Percentiles rank a stretch among this genome's conserved stretches.
phyloP scores from a whole-genome alignment of 306 rosid species.

The Parietaria judaica region DNA sequence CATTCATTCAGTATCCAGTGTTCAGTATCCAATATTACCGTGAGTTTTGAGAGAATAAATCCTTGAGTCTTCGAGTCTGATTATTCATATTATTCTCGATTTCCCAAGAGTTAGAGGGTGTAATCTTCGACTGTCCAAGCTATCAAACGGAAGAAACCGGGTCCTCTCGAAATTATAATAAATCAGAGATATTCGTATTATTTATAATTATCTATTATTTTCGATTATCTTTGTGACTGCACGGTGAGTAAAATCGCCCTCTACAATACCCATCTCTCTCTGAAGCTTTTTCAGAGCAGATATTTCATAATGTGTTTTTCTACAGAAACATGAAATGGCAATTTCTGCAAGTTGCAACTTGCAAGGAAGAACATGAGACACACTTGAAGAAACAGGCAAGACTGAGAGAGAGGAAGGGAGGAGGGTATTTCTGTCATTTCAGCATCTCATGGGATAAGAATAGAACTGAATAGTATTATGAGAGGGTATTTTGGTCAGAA shows the following conservation, averaged over 20 bases:
- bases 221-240: too few relatives aligned
- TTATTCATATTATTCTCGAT: too few relatives aligned
- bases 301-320: background rate
- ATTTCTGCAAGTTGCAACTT: background rate
- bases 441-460: background rate
- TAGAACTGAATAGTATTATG: background rate
- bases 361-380: background rate
- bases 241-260: background rate
- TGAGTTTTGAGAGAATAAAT: too few relatives aligned
- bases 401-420: background rate
- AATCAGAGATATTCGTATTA: too few relatives aligned
- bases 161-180: too few relatives aligned
- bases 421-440: background rate
- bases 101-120: too few relatives aligned
- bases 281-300: background rate
- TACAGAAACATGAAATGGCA: background rate
- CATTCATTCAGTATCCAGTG: too few relatives aligned
- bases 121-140: too few relatives aligned
- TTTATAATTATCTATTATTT: too few relatives aligned
- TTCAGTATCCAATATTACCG: too few relatives aligned
- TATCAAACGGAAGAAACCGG: too few relatives aligned
- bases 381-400: background rate
- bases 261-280: background rate
- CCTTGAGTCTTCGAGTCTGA: too few relatives aligned
- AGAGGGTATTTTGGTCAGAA: conserved; percentile 27